These are phyloP conservation scores for Trichoderma koningiopsis DNA, from an alignment of 2,329 filamentous ascomycete genomes.

Conservation along the genomic window DNA sequence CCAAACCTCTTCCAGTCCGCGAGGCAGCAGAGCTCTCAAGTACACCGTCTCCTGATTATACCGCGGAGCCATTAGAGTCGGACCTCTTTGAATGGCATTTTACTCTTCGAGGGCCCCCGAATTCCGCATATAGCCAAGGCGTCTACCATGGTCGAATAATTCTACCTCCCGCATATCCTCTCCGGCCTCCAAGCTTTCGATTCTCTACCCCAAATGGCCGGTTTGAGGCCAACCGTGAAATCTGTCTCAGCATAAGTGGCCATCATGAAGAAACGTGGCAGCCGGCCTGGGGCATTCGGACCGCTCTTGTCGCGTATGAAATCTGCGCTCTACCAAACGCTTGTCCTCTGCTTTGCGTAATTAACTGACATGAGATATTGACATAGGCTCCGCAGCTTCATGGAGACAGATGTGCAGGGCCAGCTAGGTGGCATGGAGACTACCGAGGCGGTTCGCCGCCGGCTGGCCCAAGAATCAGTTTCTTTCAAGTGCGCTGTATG, in stretches of 20 bases:
- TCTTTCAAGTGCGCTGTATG: constrained; percentile 72
- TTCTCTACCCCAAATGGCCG: constrained; percentile 90
- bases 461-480: constrained; percentile 68
- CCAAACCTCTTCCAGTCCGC: constrained; percentile 59
- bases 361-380: constrained; percentile 8
- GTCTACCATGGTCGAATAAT: constrained; percentile 96
- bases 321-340: background rate
- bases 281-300: constrained; percentile 94
- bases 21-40: constrained; percentile 86
- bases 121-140: constrained; percentile 75
- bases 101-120: constrained; percentile 86
- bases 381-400: constrained; percentile 73
- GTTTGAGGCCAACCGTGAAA: constrained; percentile 96
- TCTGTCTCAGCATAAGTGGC: constrained; percentile 89
- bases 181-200: constrained; percentile 92
- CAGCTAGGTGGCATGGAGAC: constrained; percentile 90
- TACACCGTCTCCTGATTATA: constrained; percentile 81
- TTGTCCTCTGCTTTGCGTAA: background rate
- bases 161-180: constrained; percentile 84
- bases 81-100: constrained; percentile 99
- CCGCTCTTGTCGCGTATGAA: constrained; percentile 68
- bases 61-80: constrained; percentile 79
- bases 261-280: constrained; percentile 99
- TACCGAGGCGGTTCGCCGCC: constrained; percentile 64
- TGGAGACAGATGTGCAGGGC: constrained; percentile 86